Conservation (phyloP, 106 monocot genomes). For the Apostasia shenzhenica region DNA sequence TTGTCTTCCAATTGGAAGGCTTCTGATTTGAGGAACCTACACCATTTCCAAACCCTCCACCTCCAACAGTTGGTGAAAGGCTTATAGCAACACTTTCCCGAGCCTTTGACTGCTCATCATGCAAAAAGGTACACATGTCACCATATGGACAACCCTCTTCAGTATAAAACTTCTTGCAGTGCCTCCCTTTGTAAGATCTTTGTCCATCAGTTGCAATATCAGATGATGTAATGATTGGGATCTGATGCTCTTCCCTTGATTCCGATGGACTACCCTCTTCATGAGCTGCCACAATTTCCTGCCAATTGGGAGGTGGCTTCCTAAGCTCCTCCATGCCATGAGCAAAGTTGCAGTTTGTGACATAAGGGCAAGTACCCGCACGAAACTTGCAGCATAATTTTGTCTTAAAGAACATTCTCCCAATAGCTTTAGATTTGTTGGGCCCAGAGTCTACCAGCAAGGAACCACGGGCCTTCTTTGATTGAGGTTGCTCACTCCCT, state of each 20-base stretch:
- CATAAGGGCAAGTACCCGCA: conserved; percentile 83
- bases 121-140: conserved; percentile 77
- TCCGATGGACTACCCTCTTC: conserved; percentile 31
- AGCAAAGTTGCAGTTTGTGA: conserved; percentile 93
- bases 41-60: conserved; percentile 20
- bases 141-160: conserved; percentile 96
- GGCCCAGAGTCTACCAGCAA: conserved; percentile 21
- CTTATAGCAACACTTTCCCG: conserved; percentile 95
- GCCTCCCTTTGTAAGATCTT: conserved; percentile 73
- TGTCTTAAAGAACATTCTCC: conserved; percentile 99
- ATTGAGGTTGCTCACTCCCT: conserved; percentile 66
- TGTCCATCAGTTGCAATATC: conserved; percentile 33
- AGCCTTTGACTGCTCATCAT: conserved; percentile 84
- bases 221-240: conserved; percentile 53
- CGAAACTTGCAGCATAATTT: conserved; percentile 96
- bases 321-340: conserved; percentile 95
- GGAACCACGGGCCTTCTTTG: conserved; percentile 42
- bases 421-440: conserved; percentile 60
- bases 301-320: conserved; percentile 93
- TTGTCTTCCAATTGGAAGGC: conserved; percentile 97
- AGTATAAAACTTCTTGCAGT: conserved; percentile 91
- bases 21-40: conserved; percentile 44
- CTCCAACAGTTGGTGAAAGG: conserved; percentile 52
- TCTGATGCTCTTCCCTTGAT: conserved; percentile 76
- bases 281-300: conserved; percentile 84